Evolutionary conservation across 2,329 filamentous ascomycete species (phyloP), one percentile per base, ranked within the genome.

Genomic region (Trichoderma atrobrunneum): DNA sequence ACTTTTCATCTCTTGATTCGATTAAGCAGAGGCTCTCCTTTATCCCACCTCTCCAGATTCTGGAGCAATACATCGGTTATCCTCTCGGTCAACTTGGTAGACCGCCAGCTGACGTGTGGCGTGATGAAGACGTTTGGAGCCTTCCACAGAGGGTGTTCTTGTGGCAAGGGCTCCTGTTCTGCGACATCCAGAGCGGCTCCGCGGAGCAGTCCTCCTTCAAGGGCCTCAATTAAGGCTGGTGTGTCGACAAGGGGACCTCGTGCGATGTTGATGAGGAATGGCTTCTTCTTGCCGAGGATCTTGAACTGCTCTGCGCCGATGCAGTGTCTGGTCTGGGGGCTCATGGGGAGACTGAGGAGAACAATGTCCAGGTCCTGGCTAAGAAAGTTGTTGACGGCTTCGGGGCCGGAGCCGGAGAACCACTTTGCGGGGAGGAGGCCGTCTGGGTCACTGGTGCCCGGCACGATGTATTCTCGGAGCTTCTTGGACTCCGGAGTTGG

Each of bases 141-240:
- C 62, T 85, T 86, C 89, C 91, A 93, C 30, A 94, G 80, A 73
- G 88, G 85, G 77, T 91, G 87, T 28, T 90, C 87, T 14, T 81
- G 77, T 0, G 91, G 91, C 73, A 94, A 78, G 0, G 92, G 92
- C 78, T 94, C 92, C 0, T 91, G 91, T 73, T 93, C 90, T 1
- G 91, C 89, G 0, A 93, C 92, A 78, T 93, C 91, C 32, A 93
- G 79, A 3, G 91, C 91, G 0, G 91, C 91, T 12, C 91, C 91
- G 18, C 82, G 61, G 56, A 82, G 79, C 68, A 77, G 76, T 16
- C 77, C 80, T 5, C 75, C 72, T 30, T 81, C 76, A 8, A 93
- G 80, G 0, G 90, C 88, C 3, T 82, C 82, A 12, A 92, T 82
- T 43, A 93, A 79, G 0, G 87, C 89, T 11, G 85, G 78, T 0